These are phyloP conservation scores for Aspergillus bridgeri DNA, from an alignment of 495 filamentous ascomycete species.

Conservation along the genomic window DNA sequence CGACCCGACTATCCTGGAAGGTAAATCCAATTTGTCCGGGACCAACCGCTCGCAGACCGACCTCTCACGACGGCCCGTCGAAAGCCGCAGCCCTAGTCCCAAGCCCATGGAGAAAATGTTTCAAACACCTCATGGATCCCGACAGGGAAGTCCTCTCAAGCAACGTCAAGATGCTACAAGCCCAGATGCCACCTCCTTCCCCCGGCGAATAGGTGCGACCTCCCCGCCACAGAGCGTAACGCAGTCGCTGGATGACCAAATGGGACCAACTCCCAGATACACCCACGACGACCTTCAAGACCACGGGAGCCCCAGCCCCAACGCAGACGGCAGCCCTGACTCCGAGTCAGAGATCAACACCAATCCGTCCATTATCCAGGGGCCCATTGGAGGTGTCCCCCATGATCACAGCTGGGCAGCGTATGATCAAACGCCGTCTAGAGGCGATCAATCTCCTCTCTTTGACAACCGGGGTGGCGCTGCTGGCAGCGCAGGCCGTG, in stretches of 20 bases:
- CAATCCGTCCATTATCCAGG: constrained; percentile 73
- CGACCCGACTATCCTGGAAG: constrained; percentile 64
- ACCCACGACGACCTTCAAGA: constrained; percentile 61
- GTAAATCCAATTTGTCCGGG: constrained; percentile 34
- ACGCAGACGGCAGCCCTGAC: constrained; percentile 47
- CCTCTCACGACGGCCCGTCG: constrained; percentile 1
- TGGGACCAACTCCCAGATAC: constrained; percentile 52
- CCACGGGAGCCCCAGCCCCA: constrained; percentile 45
- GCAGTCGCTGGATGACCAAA: constrained; percentile 54
- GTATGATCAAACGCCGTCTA: constrained; percentile 47
- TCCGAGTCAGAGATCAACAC: constrained; percentile 67
- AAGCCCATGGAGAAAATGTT: constrained; percentile 16
- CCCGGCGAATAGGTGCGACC: constrained; percentile 46
- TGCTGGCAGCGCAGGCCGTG: constrained; percentile 35
- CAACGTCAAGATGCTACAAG: constrained; percentile 40
- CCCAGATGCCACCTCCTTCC: constrained; percentile 44
- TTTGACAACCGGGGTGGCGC: constrained; percentile 43
- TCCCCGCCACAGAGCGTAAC: constrained; percentile 79
- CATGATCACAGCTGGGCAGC: constrained; percentile 43
- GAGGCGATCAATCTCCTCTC: constrained; percentile 38
- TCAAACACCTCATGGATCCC: constrained; percentile 19
- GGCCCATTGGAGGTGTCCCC: constrained; percentile 46
- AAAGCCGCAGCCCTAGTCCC: constrained; percentile 4
- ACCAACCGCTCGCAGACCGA: constrained; percentile 31
- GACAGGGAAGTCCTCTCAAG: constrained; percentile 44